Evolutionary conservation across 768 basidiomycete genomes (phyloP), one percentile per base, ranked within the genome.

Genomic region (Suillus bovinus): DNA sequence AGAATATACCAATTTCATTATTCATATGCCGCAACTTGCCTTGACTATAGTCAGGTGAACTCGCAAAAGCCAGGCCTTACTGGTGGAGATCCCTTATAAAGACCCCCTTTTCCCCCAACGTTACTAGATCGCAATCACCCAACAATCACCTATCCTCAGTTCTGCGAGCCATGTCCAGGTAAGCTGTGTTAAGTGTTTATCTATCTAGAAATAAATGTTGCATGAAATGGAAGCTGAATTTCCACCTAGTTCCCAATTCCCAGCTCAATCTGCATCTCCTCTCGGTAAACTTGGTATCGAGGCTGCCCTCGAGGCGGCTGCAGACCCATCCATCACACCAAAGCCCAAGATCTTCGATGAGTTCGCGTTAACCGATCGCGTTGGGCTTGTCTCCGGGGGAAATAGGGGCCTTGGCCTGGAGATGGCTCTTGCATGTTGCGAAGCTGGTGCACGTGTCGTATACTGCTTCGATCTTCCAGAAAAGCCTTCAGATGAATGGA

Each of bases 331-430:
- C 0, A 60, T 78, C 46, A 61, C 39, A 34, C 75, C 79, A 6
- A 76, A 74, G 5, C 76, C 81, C n/a, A 86, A 84, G 69, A 81
- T 88, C 24, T 82, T 85, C 67, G 81, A 82, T 54, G 85, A 87
- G 64, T 88, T 86, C 72, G 80, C 82, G 1, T 78, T 88, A 41
- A 76, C 73, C 14, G 83, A 83, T 60, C 81, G 85, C 2, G 85
- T 88, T 5, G 85, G 79, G 10, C 78, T 89, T 47, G 84, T 89
- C 33, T 84, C 87, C 0, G 88, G 88, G 6, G 87, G 81, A 0
- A 84, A 87, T 63, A 76, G 87, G 36, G 88, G 91, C 0, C 82
- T 93, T 17, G 92, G 92, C 3, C 84, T 94, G n/a, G 92, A 94
- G 76, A 88, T 90, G 87, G 89, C 89, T 39, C 76, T 92, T 59